Evolutionary conservation across 2,329 filamentous ascomycete genomes (phyloP).

Genomic region (Nemania sp.): DNA sequence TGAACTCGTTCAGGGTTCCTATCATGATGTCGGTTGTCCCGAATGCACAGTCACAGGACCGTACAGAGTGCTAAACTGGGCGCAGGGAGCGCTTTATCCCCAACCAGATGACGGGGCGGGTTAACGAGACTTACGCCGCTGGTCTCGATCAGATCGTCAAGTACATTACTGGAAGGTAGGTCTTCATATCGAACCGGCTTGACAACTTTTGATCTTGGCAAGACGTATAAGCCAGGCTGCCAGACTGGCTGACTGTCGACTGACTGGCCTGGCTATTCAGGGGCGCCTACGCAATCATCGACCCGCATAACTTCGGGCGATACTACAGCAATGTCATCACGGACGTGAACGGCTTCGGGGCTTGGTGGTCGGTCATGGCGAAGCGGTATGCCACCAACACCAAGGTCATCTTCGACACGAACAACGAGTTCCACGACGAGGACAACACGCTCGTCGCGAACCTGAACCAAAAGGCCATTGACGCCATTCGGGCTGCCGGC

Average conservation of each 20-base stretch:
- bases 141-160: constrained; percentile 38
- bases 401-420: constrained; percentile 66
- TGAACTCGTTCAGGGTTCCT: constrained; percentile 62
- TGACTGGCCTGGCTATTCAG: constrained; percentile 28
- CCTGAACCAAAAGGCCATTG: constrained; percentile 68
- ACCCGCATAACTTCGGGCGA: constrained; percentile 67
- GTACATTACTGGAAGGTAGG: constrained; percentile 33
- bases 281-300: constrained; percentile 57
- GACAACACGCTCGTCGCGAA: constrained; percentile 61
- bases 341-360: constrained; percentile 55
- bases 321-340: constrained; percentile 60
- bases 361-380: constrained; percentile 63
- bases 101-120: constrained; percentile 48
- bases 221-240: neutral
- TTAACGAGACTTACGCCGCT: constrained; percentile 37
- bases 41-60: neutral
- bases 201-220: too few species aligned
- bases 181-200: neutral
- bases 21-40: constrained; percentile 54
- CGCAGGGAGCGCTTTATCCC: constrained; percentile 61
- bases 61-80: constrained; percentile 34
- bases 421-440: constrained; percentile 70
- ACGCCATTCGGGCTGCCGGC: constrained; percentile 63
- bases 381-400: constrained; percentile 56
- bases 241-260: neutral